These are phyloP conservation scores for Suillus brevipes DNA, from an alignment of 768 basidiomycete genomes.

Conservation along the genomic window DNA sequence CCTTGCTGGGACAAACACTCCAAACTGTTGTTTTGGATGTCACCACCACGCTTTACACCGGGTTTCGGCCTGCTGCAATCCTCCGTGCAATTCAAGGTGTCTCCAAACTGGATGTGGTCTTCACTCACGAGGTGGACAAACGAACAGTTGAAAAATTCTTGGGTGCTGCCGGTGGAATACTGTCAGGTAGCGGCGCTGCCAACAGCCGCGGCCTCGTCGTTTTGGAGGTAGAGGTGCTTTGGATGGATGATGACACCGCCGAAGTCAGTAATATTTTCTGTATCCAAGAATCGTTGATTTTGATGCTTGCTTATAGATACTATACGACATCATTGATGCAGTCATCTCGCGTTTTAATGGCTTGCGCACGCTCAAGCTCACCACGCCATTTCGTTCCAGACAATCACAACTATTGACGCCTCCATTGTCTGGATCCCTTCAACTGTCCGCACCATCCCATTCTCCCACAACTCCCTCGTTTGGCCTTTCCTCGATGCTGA, in stretches of 20 bases:
- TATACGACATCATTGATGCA: conserved; percentile 30
- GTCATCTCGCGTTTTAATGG: conserved; percentile 35
- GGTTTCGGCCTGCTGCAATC: conserved; percentile 28
- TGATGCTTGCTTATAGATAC: conserved; percentile 19
- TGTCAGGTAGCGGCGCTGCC: conserved; percentile 14
- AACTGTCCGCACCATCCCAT: conserved; percentile 13
- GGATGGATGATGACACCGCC: conserved; percentile 29
- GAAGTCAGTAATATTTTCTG: conserved; percentile 21
- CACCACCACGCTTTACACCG: conserved; percentile 29
- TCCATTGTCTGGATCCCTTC: conserved; percentile 4
- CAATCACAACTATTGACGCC: conserved; percentile 14
- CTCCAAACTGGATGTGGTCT: conserved; percentile 29
- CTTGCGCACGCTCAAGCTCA: conserved; percentile 29
- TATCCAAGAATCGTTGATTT: not conserved
- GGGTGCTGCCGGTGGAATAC: conserved; percentile 23
- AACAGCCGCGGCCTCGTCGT: conserved; percentile 17
- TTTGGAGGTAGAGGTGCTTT: conserved; percentile 30
- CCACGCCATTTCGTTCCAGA: conserved; percentile 32
- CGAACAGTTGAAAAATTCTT: conserved; percentile 34
- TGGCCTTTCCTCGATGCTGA: not conserved
- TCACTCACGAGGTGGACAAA: conserved; percentile 34
- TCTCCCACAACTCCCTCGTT: not conserved
- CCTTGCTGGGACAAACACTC: conserved; percentile 19
- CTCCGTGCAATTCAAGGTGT: conserved; percentile 30
- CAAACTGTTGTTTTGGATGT: conserved; percentile 25